These are phyloP conservation scores for Excoecaria cochinchinensis DNA, from an alignment of 345 rosid species.

Conservation along the genomic window DNA sequence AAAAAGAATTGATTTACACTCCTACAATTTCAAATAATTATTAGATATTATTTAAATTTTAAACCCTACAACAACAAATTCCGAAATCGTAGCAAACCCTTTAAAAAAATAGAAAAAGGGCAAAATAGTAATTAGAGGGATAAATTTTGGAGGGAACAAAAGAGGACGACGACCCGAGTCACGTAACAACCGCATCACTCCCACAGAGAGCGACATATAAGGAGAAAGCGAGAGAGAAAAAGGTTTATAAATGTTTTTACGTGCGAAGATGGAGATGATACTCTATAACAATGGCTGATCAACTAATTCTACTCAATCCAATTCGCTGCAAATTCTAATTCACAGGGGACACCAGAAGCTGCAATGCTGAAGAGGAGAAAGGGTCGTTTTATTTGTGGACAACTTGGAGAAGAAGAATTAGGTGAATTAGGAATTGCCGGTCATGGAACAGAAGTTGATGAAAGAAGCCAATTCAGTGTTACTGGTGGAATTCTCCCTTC, in stretches of 20 bases:
- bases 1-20: too few species aligned
- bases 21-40: too few species aligned
- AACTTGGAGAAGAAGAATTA: background rate
- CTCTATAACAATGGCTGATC: background rate
- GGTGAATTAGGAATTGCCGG: background rate
- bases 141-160: background rate
- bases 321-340: background rate
- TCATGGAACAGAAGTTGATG: conserved; percentile 28
- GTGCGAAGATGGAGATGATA: background rate
- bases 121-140: background rate
- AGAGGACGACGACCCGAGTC: background rate
- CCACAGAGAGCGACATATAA: background rate
- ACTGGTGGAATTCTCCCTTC: conserved; percentile 65
- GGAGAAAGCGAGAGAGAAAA: background rate
- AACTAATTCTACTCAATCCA: background rate
- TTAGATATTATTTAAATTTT: too few species aligned
- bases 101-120: background rate
- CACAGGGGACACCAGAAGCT: background rate
- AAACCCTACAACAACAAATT: too few species aligned
- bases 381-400: conserved; percentile 11
- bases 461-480: conserved; percentile 59
- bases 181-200: conserved; percentile 4
- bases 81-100: too few species aligned
- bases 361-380: conserved; percentile 4
- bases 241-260: too few species aligned